Percentiles rank a stretch among this genome's conserved stretches.
phyloP scores from a whole-genome alignment of 1,139 yeast species.

The Sugiyamaella neomexicana region DNA sequence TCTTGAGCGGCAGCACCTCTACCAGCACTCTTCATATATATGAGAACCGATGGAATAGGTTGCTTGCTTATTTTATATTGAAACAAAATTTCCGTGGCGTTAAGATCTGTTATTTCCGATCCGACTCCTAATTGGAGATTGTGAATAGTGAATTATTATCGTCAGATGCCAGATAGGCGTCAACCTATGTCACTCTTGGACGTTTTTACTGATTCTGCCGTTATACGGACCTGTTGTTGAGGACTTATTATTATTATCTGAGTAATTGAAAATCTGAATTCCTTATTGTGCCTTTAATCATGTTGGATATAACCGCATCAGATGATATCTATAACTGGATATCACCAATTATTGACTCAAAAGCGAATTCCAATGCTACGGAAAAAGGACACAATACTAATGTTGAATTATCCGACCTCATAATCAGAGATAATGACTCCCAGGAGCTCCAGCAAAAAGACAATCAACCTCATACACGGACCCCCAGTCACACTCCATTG shows the following conservation, averaged over 20 bases:
- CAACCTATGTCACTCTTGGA: too few species aligned
- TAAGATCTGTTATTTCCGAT: background rate
- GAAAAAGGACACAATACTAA: background rate
- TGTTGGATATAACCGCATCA: slow-evolving; percentile 2
- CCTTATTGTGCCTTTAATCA: too few species aligned
- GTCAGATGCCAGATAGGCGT: too few species aligned
- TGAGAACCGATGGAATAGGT: background rate
- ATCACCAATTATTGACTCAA: slow-evolving; percentile 12
- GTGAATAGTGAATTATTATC: too few species aligned
- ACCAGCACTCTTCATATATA: background rate
- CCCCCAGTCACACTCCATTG: slow-evolving; percentile 1
- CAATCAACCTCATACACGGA: background rate
- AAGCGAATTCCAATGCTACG: background rate
- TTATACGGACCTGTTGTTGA: too few species aligned
- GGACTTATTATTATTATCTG: too few species aligned
- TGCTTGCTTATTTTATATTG: background rate
- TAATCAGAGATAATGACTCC: background rate
- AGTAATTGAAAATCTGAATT: too few species aligned
- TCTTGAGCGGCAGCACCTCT: too few species aligned
- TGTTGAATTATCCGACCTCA: background rate
- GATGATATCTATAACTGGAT: slow-evolving; percentile 17
- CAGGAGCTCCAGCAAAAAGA: background rate
- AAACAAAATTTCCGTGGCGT: too few species aligned
- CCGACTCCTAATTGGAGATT: too few species aligned
- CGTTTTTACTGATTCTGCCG: too few species aligned